Conservation (phyloP, 208 protist species). For the Trypanosoma conorhini region DNA sequence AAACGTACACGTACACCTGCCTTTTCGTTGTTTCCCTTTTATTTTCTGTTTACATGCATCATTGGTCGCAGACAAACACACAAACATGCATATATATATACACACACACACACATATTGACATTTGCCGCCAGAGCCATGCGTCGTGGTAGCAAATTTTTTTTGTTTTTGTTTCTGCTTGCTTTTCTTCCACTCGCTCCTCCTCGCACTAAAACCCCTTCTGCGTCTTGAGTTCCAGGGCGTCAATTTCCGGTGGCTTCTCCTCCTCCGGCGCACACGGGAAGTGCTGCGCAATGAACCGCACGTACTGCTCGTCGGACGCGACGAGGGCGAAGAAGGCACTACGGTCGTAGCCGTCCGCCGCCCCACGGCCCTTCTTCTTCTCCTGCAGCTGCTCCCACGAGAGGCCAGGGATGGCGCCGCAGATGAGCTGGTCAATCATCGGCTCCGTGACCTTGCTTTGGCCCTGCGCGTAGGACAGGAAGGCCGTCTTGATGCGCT, state of each 20-base stretch:
- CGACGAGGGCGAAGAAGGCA: constrained; percentile 79
- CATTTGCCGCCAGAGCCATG: not conserved
- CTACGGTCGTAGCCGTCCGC: constrained; percentile 73
- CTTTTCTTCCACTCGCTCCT: constrained; percentile 8
- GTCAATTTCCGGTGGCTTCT: constrained; percentile 77
- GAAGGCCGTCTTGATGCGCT: constrained; percentile 89
- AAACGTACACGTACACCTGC: not conserved
- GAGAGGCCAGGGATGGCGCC: constrained; percentile 77
- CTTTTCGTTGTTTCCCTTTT: not conserved
- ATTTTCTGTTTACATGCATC: not conserved
- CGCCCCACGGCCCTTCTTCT: constrained; percentile 59
- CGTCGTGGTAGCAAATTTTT: not conserved
- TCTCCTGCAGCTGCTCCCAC: constrained; percentile 84
- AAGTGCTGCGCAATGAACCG: constrained; percentile 79
- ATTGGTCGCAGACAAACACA: too few relatives aligned
- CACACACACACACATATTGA: not conserved
- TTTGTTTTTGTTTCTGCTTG: not conserved
- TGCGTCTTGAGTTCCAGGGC: constrained; percentile 74
- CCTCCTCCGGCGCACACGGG: constrained; percentile 59
- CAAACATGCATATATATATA: too few relatives aligned
- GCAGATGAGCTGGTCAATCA: constrained; percentile 92
- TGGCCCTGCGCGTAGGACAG: constrained; percentile 86
- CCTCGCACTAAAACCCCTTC: constrained; percentile 71
- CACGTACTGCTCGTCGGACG: constrained; percentile 72
- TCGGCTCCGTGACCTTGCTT: constrained; percentile 69